Evolutionary conservation across 2,329 filamentous ascomycete species (phyloP), one percentile per base, ranked within the genome.

Genomic region (Beauveria medogensis): DNA sequence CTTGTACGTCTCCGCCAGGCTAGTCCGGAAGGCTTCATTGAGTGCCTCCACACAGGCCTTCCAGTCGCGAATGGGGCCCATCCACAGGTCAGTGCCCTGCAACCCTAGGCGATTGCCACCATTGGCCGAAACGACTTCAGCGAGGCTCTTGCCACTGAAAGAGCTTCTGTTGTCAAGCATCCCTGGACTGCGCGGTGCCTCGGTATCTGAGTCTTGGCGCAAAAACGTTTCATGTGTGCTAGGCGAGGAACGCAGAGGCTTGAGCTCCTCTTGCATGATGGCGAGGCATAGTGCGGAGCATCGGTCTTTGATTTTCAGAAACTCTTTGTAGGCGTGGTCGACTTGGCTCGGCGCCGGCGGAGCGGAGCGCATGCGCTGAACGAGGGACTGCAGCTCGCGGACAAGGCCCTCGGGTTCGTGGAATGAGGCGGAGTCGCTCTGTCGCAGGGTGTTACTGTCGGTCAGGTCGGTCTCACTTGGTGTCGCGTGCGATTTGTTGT

Each of bases 271-370:
- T 4, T 73, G 70, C 8, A 78, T 66, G 12, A 80, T 70, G 22
- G 69, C 68, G 54, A 70, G 69, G 56, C 77, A 80, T n/a, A 79
- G 66, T 2, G 68, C 68, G n/a, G 72, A 62, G 60, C 75, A 77
- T 57, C 71, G 71, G 1, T 78, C 75, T 59, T 70, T 74, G 53
- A 76, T 64, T 63, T 74, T 80, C 57, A 66, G 65, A 52, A 79
- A 81, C 7, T 77, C 72, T 26, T 77, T 75, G 65, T 76, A 81
- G 5, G 74, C 75, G 3, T 71, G 69, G 60, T 80, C 79, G 18
- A 80, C 73, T 6, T 75, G 70, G 60, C 67, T 72, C 2, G 73
- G 68, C 1, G 68, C 69, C 0, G 70, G 64, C 3, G 74, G 70
- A 4, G 69, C 67, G 44, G 70, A 66, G 48, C 72, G 69, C 66